Percentiles rank a stretch among this genome's conserved stretches.
Conservation (phyloP, 805 yeast species). For the Zygosaccharomyces gambellarensis region DNA sequence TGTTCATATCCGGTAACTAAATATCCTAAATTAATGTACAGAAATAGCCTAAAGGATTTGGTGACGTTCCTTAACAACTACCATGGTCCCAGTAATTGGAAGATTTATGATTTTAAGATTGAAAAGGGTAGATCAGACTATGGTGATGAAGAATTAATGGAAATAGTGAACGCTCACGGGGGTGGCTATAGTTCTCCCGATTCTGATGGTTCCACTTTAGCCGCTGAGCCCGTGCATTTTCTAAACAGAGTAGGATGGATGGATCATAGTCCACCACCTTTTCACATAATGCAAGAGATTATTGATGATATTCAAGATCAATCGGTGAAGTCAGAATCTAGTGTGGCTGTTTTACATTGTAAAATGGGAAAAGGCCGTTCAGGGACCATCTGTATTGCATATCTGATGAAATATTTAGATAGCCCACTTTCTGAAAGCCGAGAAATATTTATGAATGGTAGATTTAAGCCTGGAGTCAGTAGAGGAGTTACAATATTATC, state of each 20-base stretch:
- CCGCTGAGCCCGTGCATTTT: conserved; percentile 9
- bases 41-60: conserved; percentile 51
- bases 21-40: conserved; percentile 41
- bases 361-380: conserved; percentile 90
- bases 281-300: conserved; percentile 43
- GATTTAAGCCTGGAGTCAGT: conserved; percentile 56
- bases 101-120: conserved; percentile 63
- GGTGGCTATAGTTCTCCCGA: conserved; percentile 66
- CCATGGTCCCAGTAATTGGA: conserved; percentile 57
- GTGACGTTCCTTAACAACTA: conserved; percentile 41
- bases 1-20: conserved; percentile 67
- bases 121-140: conserved; percentile 45
- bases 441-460: conserved; percentile 45
- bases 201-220: conserved; percentile 47
- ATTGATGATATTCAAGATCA: conserved; percentile 44
- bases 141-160: conserved; percentile 20
- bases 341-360: conserved; percentile 75
- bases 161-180: conserved; percentile 25
- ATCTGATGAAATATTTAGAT: conserved; percentile 49
- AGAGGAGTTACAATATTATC: conserved; percentile 67
- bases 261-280: conserved; percentile 76
- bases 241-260: conserved; percentile 48
- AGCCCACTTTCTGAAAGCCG: conserved; percentile 45
- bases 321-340: conserved; percentile 32
- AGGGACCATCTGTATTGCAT: conserved; percentile 70